Evolutionary conservation across 495 filamentous ascomycete genomes (phyloP).

Genomic region (Tuber indicum): DNA sequence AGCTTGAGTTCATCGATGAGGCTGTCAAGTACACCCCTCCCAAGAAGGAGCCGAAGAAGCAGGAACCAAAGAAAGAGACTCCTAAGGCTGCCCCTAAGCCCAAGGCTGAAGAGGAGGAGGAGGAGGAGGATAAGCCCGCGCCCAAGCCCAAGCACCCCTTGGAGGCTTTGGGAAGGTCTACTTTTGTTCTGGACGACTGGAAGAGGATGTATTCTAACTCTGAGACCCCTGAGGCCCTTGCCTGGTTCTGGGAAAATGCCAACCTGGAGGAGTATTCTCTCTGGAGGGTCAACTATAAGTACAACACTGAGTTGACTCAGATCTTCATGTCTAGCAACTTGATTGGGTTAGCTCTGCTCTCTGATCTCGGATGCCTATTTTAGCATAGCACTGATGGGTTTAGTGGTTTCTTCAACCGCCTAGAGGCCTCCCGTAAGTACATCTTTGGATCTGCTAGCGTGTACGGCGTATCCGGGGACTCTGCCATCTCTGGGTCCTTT

Average conservation of each 20-base stretch:
- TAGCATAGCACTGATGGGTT: neutral
- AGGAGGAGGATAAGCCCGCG: slow-evolving; percentile 61
- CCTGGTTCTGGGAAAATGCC: slow-evolving; percentile 97
- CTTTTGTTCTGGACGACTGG: slow-evolving; percentile 85
- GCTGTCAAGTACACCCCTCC: slow-evolving; percentile 77
- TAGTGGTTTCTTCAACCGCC: slow-evolving; percentile 86
- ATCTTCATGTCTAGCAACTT: slow-evolving; percentile 98
- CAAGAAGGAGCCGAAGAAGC: slow-evolving; percentile 69
- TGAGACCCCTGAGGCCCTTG: slow-evolving; percentile 77
- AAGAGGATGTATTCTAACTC: slow-evolving; percentile 99
- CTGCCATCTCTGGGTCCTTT: slow-evolving; percentile 83
- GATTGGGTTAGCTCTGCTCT: slow-evolving; percentile 52
- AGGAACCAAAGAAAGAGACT: slow-evolving; percentile 59
- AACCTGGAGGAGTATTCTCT: slow-evolving; percentile 91
- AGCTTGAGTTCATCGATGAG: slow-evolving; percentile 73
- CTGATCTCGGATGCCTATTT: neutral
- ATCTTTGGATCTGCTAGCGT: slow-evolving; percentile 79
- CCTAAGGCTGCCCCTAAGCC: slow-evolving; percentile 54
- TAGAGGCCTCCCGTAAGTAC: slow-evolving; percentile 97
- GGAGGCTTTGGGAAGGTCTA: slow-evolving; percentile 73
- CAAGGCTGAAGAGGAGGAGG: slow-evolving; percentile 55
- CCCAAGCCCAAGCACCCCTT: slow-evolving; percentile 96
- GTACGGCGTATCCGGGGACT: slow-evolving; percentile 79
- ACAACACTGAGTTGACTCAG: slow-evolving; percentile 92
- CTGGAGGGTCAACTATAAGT: slow-evolving; percentile 91